phyloP scores from a whole-genome alignment of 352 stramenopile species.

The Globisporangium polare region DNA sequence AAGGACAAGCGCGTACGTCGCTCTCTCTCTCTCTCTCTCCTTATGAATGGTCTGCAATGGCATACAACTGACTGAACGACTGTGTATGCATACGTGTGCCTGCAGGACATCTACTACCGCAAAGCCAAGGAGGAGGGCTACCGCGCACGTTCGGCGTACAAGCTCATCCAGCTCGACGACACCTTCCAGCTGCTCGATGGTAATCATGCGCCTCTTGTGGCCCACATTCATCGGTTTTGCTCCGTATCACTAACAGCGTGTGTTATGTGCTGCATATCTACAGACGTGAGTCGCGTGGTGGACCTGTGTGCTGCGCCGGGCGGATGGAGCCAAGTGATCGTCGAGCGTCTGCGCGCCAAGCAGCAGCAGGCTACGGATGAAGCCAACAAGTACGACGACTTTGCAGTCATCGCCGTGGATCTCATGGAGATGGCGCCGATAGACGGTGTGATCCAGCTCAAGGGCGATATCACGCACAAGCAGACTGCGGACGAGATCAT shows the following conservation, averaged over 20 bases:
- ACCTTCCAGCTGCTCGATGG: constrained; percentile 94
- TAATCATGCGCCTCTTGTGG: constrained; percentile 3
- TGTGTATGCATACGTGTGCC: not conserved
- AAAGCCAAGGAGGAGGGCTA: constrained; percentile 94
- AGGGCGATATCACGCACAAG: constrained; percentile 84
- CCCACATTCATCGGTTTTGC: not conserved
- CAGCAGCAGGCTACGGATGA: not conserved
- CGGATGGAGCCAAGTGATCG: constrained; percentile 85
- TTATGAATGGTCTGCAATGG: too few species aligned
- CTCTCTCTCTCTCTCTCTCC: not conserved
- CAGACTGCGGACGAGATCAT: constrained; percentile 71
- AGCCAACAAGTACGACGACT: constrained; percentile 1
- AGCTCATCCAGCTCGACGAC: constrained; percentile 98
- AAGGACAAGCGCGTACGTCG: constrained; percentile 89
- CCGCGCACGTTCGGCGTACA: constrained; percentile 97
- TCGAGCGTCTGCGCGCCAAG: constrained; percentile 50
- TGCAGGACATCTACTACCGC: constrained; percentile 91
- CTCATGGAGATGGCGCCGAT: constrained; percentile 97
- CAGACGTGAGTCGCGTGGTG: constrained; percentile 74
- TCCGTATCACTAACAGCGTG: not conserved
- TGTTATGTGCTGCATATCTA: not conserved
- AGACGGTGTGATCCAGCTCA: constrained; percentile 62
- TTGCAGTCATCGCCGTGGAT: constrained; percentile 74
- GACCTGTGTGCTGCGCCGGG: constrained; percentile 83
- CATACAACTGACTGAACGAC: too few species aligned